Base-by-base conservation (phyloP, 805 yeast species). In the Sugiyamaella marilandica region DNA sequence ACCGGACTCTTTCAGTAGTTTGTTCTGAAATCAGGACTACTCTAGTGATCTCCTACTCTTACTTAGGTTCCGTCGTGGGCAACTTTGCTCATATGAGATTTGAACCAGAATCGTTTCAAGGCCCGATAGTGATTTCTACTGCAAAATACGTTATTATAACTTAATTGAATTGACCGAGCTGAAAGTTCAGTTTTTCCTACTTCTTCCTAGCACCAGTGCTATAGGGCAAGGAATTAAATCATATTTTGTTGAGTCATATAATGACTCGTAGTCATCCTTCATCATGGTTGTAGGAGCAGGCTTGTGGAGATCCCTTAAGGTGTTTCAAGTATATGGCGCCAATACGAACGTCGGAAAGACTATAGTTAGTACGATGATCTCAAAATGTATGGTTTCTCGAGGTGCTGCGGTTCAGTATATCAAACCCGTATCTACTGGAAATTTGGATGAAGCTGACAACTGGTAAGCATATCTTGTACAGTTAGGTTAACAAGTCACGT, bases 321-420 rank as follows among this genome's bases (percentile, higher is more conserved):
- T 41, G 2, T 47, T 55, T 32, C 59, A 55, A 41, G 50, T 59
- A 33, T 57, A 50, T 52, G 65, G 65, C 8, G 64, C 64, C 10
- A 61, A 61, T 52, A 61, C 65, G 2, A 61, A 61, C 37, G 63
- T 61, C 3, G 65, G 65, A 18, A 61, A 61, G 41, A 61, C 65
- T 2, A 47, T 61, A 26, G 37, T 61, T 11, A 47, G 64, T 2
- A 55, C 65, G 1, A 51, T 55, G 3, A 26, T 61, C 10, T 49
- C 53, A 8, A 45, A 54, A 29, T 48, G 37, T 7, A 14, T 53
- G 19, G 32, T 41, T 16, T 10, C 24, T 13, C 41, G 31, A 32
- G n/a, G 35, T 16, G 47, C 34, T 35, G 52, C 34, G 32, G 52
- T 54, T 16, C 48, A 37, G 14, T 61, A 61, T 32, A 31, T 61